A percentile compares a stretch with the other conserved stretches of the same genome.
phyloP scores from a whole-genome alignment of 495 filamentous ascomycete species.

The Bombardia bombarda region DNA sequence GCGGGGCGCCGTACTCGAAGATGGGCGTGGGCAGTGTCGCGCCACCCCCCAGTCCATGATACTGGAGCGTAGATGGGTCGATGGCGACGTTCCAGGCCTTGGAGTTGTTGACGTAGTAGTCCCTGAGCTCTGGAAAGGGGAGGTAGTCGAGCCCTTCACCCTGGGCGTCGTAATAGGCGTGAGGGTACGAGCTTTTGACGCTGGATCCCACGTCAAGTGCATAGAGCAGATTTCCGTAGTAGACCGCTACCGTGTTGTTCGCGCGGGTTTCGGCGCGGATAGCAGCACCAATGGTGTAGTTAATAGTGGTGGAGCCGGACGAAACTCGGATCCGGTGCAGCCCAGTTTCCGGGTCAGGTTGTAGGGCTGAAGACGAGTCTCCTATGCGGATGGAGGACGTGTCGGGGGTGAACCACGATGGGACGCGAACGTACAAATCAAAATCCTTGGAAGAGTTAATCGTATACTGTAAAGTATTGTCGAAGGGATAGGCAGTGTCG shows the following conservation, averaged over 20 bases:
- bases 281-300: slow-evolving; percentile 16
- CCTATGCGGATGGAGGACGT: slow-evolving; percentile 7
- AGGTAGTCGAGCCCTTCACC: slow-evolving; percentile 2
- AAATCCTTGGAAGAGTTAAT: slow-evolving; percentile 32
- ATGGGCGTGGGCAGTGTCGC: slow-evolving; percentile 34
- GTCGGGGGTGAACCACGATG: slow-evolving; percentile 31
- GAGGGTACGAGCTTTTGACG: slow-evolving; percentile 11
- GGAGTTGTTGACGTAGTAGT: slow-evolving; percentile 29
- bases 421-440: slow-evolving; percentile 43
- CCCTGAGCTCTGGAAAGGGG: slow-evolving; percentile 23
- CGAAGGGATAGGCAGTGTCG: slow-evolving; percentile 49
- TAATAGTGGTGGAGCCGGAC: slow-evolving; percentile 17
- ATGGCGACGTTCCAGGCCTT: slow-evolving; percentile 43
- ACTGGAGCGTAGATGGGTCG: slow-evolving; percentile 27
- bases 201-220: slow-evolving; percentile 35
- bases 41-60: slow-evolving; percentile 5
- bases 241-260: slow-evolving; percentile 48
- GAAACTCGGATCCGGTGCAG: slow-evolving; percentile 26
- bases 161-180: slow-evolving; percentile 8
- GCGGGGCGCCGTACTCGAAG: slow-evolving; percentile 41
- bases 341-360: slow-evolving; percentile 16
- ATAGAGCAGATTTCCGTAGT: slow-evolving; percentile 48
- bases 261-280: slow-evolving; percentile 30
- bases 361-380: slow-evolving; percentile 18
- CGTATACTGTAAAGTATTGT: slow-evolving; percentile 37